Base-by-base conservation (phyloP, 2,329 filamentous ascomycete species). In the Botryosphaeria dothidea region DNA sequence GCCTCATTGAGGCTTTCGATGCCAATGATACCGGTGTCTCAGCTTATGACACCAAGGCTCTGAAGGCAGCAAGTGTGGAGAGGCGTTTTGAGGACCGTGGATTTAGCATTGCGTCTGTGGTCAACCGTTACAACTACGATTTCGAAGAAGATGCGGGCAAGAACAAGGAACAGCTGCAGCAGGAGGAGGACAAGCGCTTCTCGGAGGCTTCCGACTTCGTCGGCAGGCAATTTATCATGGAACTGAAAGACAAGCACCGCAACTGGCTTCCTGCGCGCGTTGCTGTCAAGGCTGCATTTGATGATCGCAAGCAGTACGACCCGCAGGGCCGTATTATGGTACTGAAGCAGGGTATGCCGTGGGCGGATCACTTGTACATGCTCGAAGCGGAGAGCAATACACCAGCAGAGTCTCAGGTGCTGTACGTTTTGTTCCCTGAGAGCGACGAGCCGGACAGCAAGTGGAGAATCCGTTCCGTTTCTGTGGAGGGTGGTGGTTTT, bases 21-120 rank as follows among this genome's bases (percentile, higher is more conserved):
- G 95, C 93, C 65, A 94, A 99, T 80, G 95, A 99, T 84, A 99
- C 99, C 78, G 95, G 95, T 70, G 90, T 99, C 75, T 89, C 89
- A 27, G 85, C 84, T 66, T 96, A 96, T 80, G 92, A 97, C 75
- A 84, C 90, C 29, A 84, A 84, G 25, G 88, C 83, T 34, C 76
- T 97, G 19, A 79, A 86, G 31, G 84, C 88, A 31, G 91, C 92
- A 0, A 90, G 90, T 3, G 78, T 97, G 46, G 82, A 91, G 78
- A 95, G 93, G 83, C 89, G 89, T 70, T 97, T 96, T 81, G 90
- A 88, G 71, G 86, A 93, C 73, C 90, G 91, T 66, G 91, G 89
- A 58, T 93, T 97, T 81, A 90, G 87, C 58, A 88, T 99, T 66
- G 92, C 92, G 64, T 91, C 92, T 68, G 83, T 97, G 69, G 92